Percentiles rank a stretch among this genome's conserved stretches.
These are phyloP conservation scores for Groenewaldozyma sp. DNA, from an alignment of 1,139 yeast genomes.

Conservation along the genomic window DNA sequence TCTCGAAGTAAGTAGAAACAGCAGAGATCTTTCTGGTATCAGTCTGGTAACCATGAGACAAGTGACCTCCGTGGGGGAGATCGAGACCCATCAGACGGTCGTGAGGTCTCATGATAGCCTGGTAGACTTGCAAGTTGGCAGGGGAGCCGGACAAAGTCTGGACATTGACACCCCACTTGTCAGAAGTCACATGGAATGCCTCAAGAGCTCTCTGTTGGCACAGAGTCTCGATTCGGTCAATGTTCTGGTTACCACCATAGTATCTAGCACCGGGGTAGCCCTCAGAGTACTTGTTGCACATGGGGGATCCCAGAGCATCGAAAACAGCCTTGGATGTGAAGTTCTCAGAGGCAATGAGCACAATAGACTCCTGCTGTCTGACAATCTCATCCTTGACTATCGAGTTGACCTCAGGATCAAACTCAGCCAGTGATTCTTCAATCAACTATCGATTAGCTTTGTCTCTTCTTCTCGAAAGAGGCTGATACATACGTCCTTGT, in stretches of 20 bases:
- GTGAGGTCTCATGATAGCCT: slow-evolving; percentile 83
- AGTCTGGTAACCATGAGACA: slow-evolving; percentile 94
- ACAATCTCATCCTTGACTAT: slow-evolving; percentile 63
- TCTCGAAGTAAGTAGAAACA: slow-evolving; percentile 88
- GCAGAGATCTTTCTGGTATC: slow-evolving; percentile 79
- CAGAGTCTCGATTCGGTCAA: slow-evolving; percentile 79
- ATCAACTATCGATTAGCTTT: too few species aligned
- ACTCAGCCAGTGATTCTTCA: slow-evolving; percentile 33
- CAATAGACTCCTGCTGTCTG: slow-evolving; percentile 85
- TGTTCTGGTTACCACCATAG: slow-evolving; percentile 93
- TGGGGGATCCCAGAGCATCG: slow-evolving; percentile 89
- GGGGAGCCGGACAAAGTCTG: slow-evolving; percentile 95
- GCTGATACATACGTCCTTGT: slow-evolving; percentile 21
- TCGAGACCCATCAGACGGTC: slow-evolving; percentile 96
- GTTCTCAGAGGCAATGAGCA: slow-evolving; percentile 90
- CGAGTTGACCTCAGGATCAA: slow-evolving; percentile 80
- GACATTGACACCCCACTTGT: slow-evolving; percentile 92
- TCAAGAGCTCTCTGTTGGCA: slow-evolving; percentile 90
- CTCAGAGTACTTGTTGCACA: slow-evolving; percentile 98
- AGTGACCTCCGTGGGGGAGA: slow-evolving; percentile 95
- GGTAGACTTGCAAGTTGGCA: slow-evolving; percentile 87
- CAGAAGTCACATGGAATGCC: slow-evolving; percentile 68
- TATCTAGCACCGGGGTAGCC: slow-evolving; percentile 97
- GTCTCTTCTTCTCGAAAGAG: too few species aligned
- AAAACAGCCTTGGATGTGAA: slow-evolving; percentile 91